Conservation (phyloP, 2,329 filamentous ascomycete genomes). For the Ceratocystis colombiana region DNA sequence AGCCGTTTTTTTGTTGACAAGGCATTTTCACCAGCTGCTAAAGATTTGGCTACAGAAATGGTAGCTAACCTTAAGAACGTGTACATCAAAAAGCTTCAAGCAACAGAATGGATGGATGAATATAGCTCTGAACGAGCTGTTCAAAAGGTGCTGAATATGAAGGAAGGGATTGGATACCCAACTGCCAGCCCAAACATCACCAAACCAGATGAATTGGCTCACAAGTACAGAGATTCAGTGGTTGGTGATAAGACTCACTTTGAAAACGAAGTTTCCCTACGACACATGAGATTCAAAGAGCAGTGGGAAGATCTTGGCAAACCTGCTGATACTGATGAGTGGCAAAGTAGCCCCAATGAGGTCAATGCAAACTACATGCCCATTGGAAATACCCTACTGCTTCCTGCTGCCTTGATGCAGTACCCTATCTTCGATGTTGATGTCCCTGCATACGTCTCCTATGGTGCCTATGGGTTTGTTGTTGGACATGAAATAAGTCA, state of each 20-base stretch:
- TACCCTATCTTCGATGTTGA: slow-evolving; percentile 54
- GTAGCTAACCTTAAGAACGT: slow-evolving; percentile 59
- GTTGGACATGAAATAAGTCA: slow-evolving; percentile 61
- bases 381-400: slow-evolving; percentile 56
- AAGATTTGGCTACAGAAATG: slow-evolving; percentile 58
- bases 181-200: slow-evolving; percentile 52
- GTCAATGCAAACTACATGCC: slow-evolving; percentile 60
- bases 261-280: slow-evolving; percentile 45
- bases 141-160: slow-evolving; percentile 56
- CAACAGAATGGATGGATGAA: slow-evolving; percentile 55
- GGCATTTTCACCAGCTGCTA: slow-evolving; percentile 56
- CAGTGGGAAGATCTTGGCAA: slow-evolving; percentile 50
- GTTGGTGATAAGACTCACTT: slow-evolving; percentile 46
- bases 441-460: slow-evolving; percentile 55
- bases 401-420: slow-evolving; percentile 61
- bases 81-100: slow-evolving; percentile 50
- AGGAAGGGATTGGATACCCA: slow-evolving; percentile 59
- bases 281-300: slow-evolving; percentile 39
- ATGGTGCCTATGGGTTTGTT: slow-evolving; percentile 58
- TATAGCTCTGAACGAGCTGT: slow-evolving; percentile 50
- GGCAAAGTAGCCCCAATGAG: slow-evolving; percentile 50
- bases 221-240: slow-evolving; percentile 47
- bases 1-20: slow-evolving; percentile 62
- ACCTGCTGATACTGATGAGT: slow-evolving; percentile 50
- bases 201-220: slow-evolving; percentile 45